Base-by-base conservation (phyloP, 257 asterid species). In the Galeopsis tetrahit region DNA sequence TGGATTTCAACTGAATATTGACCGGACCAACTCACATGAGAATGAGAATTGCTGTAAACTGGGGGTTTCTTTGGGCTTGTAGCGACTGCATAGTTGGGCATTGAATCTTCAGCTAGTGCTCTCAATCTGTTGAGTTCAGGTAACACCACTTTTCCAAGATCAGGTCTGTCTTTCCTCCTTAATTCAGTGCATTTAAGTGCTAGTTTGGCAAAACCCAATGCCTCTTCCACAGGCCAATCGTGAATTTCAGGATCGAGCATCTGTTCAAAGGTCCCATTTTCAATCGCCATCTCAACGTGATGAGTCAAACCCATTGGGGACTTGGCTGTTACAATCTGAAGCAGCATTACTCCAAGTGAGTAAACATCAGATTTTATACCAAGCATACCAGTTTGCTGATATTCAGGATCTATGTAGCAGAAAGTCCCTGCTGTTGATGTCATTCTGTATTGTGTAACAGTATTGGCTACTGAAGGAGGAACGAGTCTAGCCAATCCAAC, bases 361-460 rank as follows among this genome's bases (percentile, higher is more conserved):
- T 93, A 93, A 15, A 93, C 51, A 49, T 93, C 97, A 2, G 98
- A 93, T 75, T 90, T 93, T 71, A 74, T 84, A 7, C 97, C 97
- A 1, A 93, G 86, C 96, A 87, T 93, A 43, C 98, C 98, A 0
- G 98, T 93, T 66, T 93, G 95, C 76, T 93, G 98, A 68, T 93
- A 93, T 56, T 93, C 97, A 0, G 97, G 98, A 63, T 93, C 98
- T 55, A 90, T 93, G 79, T 93, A 90, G 82, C 97, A 93, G 84
- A 93, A 93, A 2, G 97, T 93, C 68, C 98, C 98, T 2, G 97
- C 97, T 66, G 98, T 76, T 42, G 98, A 90, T 35, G 98, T 93
- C 98, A 93, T 90, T 67, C 89, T 87, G 40, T 93, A 93, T 66
- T 93, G 98, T 2, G 98, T 93, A 35, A 93, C 98, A 1, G 87